Base-by-base conservation (phyloP, 2,329 filamentous ascomycete genomes). In the Rhinocladiella mackenziei region DNA sequence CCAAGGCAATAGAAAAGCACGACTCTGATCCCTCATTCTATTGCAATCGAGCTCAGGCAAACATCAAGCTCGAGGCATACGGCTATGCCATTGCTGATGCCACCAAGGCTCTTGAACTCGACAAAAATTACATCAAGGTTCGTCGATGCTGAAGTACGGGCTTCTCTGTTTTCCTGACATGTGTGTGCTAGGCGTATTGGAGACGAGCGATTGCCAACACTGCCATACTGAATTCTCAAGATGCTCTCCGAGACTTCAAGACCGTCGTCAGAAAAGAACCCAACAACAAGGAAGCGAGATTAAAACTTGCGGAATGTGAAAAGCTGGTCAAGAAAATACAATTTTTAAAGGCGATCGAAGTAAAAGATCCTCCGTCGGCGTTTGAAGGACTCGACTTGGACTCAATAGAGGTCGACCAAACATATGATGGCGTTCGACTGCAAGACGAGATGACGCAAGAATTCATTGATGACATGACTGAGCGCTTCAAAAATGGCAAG, bases 391-490 rank as follows among this genome's bases (percentile, higher is more conserved):
- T 98, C 51, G 88, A 97, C 60, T 66, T 98, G 48, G 88, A 92
- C 48, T 78, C 83, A 43, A 96, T 98, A 67, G 72, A 73, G 8
- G 81, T 98, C 13, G 89, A 96, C 51, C 71, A 81, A 15, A 76
- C 76, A 43, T 98, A 98, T 60, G 92, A 98, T 60, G 92, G 92
- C 50, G 83, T 81, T 15, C 76, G 75, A 44, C 71, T 98, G 40
- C 83, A 78, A 28, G 77, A 83, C 39, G 76, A 85, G 63, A 98
- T 98, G 89, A 96, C 91, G 1, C 80, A 91, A 56, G 91, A 96
- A 59, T 98, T 98, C 62, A 86, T 98, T 58, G 86, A 94, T 58
- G 91, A 98, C 70, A 96, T 97, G 91, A 91, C 88, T 44, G 79
- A 92, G 65, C 76, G 92, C 22, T 98, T 98, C 77, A 95, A 94